Conservation (phyloP, 352 stramenopile genomes). For the Blastocystis sp. region DNA sequence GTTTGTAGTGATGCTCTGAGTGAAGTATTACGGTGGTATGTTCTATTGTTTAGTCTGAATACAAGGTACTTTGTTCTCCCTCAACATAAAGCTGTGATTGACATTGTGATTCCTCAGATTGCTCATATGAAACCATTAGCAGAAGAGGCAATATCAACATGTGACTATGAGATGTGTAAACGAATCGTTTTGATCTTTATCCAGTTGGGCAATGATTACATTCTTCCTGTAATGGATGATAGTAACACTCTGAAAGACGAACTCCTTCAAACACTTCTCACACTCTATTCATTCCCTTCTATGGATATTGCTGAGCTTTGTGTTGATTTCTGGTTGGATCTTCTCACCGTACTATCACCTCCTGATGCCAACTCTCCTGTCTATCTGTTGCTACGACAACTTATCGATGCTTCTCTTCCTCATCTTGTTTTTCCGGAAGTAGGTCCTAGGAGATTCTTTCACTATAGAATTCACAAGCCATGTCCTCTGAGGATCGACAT, state of each 20-base stretch:
- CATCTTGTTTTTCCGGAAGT: slow-evolving; percentile 4
- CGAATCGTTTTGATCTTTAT: slow-evolving; percentile 10
- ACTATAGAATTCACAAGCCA: neutral
- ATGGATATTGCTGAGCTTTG: slow-evolving; percentile 24
- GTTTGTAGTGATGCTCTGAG: slow-evolving; percentile 21
- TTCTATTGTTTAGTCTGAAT: neutral
- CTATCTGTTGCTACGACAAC: neutral
- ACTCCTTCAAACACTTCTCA: slow-evolving; percentile 21
- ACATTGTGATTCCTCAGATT: slow-evolving; percentile 3
- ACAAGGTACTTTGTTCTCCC: neutral
- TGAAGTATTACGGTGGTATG: neutral
- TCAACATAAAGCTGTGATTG: neutral
- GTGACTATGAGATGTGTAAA: slow-evolving; percentile 3
- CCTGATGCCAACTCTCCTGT: neutral
- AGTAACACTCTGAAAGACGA: neutral
- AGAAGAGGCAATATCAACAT: neutral
- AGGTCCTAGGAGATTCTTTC: neutral
- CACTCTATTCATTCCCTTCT: slow-evolving; percentile 18
- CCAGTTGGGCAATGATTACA: slow-evolving; percentile 25
- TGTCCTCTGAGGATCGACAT: neutral
- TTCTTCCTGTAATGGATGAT: slow-evolving; percentile 3
- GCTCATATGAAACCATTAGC: neutral
- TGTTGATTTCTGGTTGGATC: slow-evolving; percentile 4
- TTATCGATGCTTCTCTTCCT: slow-evolving; percentile 3
- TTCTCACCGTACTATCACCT: neutral